Evolutionary conservation across 2,329 filamentous ascomycete genomes (phyloP).

Genomic region (Massarina eburnea): DNA sequence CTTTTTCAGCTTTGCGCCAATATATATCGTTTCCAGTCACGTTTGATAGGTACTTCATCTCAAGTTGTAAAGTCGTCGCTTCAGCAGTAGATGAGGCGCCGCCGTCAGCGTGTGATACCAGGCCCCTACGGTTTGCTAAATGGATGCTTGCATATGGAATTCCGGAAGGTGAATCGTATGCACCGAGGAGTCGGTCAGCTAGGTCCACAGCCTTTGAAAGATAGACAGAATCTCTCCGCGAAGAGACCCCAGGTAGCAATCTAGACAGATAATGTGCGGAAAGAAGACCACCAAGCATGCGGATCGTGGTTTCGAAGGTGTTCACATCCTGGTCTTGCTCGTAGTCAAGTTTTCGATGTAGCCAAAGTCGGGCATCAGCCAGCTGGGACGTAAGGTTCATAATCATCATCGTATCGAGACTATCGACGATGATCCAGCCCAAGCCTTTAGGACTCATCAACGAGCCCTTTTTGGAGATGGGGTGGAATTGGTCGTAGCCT

Average conservation of each 20-base stretch:
- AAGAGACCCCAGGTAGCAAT: conserved; percentile 75
- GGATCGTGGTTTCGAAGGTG: conserved; percentile 96
- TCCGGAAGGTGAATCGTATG: conserved; percentile 84
- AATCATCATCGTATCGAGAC: conserved; percentile 92
- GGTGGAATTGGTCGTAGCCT: conserved; percentile 81
- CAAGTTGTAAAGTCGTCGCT: conserved; percentile 86
- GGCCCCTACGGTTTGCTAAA: conserved; percentile 72
- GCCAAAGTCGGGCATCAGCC: conserved; percentile 83
- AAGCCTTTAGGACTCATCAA: conserved; percentile 84
- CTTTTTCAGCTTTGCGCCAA: conserved; percentile 88
- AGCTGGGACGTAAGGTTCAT: conserved; percentile 94
- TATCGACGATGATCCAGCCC: conserved; percentile 97
- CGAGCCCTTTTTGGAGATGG: conserved; percentile 74
- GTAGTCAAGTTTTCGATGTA: conserved; percentile 77
- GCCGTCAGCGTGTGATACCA: conserved; percentile 78
- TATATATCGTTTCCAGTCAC: conserved; percentile 89
- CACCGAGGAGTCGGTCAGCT: conserved; percentile 80
- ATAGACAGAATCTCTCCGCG: conserved; percentile 83
- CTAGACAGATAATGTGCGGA: conserved; percentile 92
- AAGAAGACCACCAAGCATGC: conserved; percentile 90
- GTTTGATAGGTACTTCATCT: conserved; percentile 96
- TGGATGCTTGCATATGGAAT: conserved; percentile 91
- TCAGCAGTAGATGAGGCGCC: conserved; percentile 94
- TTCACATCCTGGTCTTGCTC: conserved; percentile 94
- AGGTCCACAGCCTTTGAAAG: conserved; percentile 93